These are phyloP conservation scores for Hymenoscyphus linearis DNA, from an alignment of 2,329 filamentous ascomycete species.

Conservation along the genomic window DNA sequence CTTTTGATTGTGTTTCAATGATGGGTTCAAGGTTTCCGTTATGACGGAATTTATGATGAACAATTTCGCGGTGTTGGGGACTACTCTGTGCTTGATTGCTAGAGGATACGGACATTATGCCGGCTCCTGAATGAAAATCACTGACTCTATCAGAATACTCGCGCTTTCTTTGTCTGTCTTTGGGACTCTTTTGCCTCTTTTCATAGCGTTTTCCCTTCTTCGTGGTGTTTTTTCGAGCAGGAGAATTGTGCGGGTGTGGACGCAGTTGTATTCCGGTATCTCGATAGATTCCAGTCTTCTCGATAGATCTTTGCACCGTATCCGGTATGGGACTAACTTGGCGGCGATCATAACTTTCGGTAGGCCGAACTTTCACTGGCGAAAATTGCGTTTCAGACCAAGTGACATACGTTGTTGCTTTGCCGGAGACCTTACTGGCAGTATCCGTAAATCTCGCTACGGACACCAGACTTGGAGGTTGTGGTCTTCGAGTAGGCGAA, in stretches of 20 bases:
- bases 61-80: not conserved
- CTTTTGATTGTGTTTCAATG: not conserved
- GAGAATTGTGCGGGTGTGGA: not conserved
- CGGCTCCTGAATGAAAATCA: not conserved
- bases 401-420: slow-evolving; percentile 19
- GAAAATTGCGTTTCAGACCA: slow-evolving; percentile 28
- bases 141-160: not conserved
- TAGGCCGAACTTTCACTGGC: slow-evolving; percentile 4
- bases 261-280: slow-evolving; percentile 23
- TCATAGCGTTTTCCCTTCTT: not conserved
- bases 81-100: not conserved
- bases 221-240: not conserved
- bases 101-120: not conserved
- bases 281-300: slow-evolving; percentile 26
- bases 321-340: slow-evolving; percentile 22
- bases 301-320: slow-evolving; percentile 20
- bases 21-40: not conserved
- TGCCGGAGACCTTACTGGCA: slow-evolving; percentile 9
- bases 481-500: not conserved
- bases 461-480: not conserved
- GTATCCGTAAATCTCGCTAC: slow-evolving; percentile 3
- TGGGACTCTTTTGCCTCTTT: not conserved
- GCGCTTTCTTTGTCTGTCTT: not conserved
- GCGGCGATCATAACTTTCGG: not conserved
- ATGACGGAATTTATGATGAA: not conserved